Evolutionary conservation across 495 filamentous ascomycete genomes (phyloP).

Genomic region (Daldinia decipiens): DNA sequence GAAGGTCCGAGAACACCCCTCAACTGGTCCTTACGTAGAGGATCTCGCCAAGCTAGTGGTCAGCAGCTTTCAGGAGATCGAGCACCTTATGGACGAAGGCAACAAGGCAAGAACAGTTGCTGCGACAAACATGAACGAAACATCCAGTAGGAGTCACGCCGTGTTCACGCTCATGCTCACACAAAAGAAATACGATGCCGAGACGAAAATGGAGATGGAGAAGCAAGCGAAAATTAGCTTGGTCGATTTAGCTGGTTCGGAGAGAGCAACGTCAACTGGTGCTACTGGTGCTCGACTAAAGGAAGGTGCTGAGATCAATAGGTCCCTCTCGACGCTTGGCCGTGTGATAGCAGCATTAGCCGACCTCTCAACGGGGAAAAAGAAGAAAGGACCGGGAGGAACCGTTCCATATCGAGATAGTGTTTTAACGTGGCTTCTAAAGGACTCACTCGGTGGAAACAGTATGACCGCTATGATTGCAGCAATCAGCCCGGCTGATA

Average conservation of each 20-base stretch:
- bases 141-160: slow-evolving; percentile 95
- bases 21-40: slow-evolving; percentile 97
- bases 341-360: slow-evolving; percentile 98
- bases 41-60: slow-evolving; percentile 98
- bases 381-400: slow-evolving; percentile 73
- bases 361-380: slow-evolving; percentile 87
- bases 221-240: slow-evolving; percentile 98
- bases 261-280: slow-evolving; percentile 94
- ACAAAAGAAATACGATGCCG: slow-evolving; percentile 90
- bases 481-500: slow-evolving; percentile 96
- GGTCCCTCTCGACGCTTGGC: slow-evolving; percentile 94
- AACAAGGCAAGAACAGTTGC: slow-evolving; percentile 98
- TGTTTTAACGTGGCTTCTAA: slow-evolving; percentile 94
- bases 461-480: slow-evolving; percentile 99
- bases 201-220: slow-evolving; percentile 95
- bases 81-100: slow-evolving; percentile 98
- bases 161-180: slow-evolving; percentile 97
- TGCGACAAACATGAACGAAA: slow-evolving; percentile 99
- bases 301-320: slow-evolving; percentile 98
- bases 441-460: slow-evolving; percentile 97
- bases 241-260: slow-evolving; percentile 97
- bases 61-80: slow-evolving; percentile 94
- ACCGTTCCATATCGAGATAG: slow-evolving; percentile 98
- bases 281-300: slow-evolving; percentile 96
- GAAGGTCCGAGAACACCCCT: slow-evolving; percentile 96